Percentiles rank a stretch among this genome's conserved stretches.
Evolutionary conservation across 2,329 filamentous ascomycete species (phyloP).

Genomic region (Ascochyta pisi): DNA sequence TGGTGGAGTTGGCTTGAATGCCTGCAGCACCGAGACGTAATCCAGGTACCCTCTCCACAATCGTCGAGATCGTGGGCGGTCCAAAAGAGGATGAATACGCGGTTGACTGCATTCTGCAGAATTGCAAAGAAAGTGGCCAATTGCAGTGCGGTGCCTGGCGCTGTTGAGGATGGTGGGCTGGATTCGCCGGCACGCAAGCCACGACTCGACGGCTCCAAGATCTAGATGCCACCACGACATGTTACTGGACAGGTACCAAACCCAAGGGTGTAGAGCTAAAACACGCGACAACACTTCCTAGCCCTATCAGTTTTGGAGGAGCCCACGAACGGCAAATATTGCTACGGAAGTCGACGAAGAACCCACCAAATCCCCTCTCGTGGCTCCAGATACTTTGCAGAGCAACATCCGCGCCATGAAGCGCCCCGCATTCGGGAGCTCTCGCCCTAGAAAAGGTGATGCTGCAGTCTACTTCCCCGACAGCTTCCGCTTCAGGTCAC

Average conservation of each 20-base stretch:
- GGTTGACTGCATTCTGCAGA: neutral
- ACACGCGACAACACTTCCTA: neutral
- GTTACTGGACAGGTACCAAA: constrained; percentile 6
- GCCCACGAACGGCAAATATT: neutral
- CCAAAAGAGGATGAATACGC: constrained; percentile 2
- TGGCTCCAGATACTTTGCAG: neutral
- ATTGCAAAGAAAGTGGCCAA: constrained; percentile 6
- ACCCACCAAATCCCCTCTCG: neutral
- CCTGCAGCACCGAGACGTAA: constrained; percentile 3
- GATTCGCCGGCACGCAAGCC: constrained; percentile 8
- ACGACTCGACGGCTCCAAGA: constrained; percentile 2
- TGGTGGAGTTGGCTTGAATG: constrained; percentile 5
- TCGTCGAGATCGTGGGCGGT: constrained; percentile 1
- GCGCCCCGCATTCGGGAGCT: neutral
- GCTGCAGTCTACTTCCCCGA: neutral
- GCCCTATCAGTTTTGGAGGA: neutral
- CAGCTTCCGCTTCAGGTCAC: neutral
- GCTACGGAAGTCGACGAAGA: neutral
- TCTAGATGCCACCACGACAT: neutral
- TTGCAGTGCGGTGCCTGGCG: constrained; percentile 7
- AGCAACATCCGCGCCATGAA: constrained; percentile 1
- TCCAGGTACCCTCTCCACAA: constrained; percentile 1
- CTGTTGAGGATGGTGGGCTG: constrained; percentile 11
- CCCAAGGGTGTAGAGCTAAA: neutral
- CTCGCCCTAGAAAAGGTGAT: neutral